These are phyloP conservation scores for Citrus sp. DNA, from an alignment of 345 rosid species.

Conservation along the genomic window DNA sequence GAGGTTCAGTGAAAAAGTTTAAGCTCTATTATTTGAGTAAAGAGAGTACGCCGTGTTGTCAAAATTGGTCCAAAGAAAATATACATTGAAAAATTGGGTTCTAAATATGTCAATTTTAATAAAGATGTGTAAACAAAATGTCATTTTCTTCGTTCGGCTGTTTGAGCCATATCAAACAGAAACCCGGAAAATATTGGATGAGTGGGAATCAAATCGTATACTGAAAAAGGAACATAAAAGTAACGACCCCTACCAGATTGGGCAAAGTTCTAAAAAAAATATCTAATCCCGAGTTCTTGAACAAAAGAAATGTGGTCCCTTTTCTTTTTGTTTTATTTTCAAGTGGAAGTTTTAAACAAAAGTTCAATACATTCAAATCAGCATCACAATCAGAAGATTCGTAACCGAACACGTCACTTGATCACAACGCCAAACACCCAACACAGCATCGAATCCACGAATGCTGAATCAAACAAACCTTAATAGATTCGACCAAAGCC, in stretches of 20 bases:
- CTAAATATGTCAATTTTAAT: not conserved
- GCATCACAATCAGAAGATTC: not conserved
- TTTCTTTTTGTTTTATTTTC: not conserved
- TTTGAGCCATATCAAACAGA: not conserved
- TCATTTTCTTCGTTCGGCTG: not conserved
- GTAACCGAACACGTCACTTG: not conserved
- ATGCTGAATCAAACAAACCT: conserved; percentile 31
- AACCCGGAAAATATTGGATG: not conserved
- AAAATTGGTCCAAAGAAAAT: not conserved
- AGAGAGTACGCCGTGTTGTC: not conserved
- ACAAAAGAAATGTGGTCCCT: not conserved
- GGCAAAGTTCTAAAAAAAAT: too few species aligned
- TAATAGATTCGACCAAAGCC: conserved; percentile 37
- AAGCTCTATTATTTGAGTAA: not conserved
- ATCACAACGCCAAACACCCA: not conserved
- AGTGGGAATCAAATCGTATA: not conserved
- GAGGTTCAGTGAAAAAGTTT: not conserved
- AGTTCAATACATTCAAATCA: not conserved
- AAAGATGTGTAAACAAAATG: not conserved
- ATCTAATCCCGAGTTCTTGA: not conserved
- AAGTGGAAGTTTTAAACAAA: not conserved
- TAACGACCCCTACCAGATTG: not conserved
- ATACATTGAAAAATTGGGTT: not conserved
- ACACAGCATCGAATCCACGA: not conserved
- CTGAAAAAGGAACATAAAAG: not conserved